Percentiles rank a stretch among this genome's conserved stretches.
These are phyloP conservation scores for Hamigera avellanea DNA, from an alignment of 495 filamentous ascomycete genomes.

Conservation along the genomic window DNA sequence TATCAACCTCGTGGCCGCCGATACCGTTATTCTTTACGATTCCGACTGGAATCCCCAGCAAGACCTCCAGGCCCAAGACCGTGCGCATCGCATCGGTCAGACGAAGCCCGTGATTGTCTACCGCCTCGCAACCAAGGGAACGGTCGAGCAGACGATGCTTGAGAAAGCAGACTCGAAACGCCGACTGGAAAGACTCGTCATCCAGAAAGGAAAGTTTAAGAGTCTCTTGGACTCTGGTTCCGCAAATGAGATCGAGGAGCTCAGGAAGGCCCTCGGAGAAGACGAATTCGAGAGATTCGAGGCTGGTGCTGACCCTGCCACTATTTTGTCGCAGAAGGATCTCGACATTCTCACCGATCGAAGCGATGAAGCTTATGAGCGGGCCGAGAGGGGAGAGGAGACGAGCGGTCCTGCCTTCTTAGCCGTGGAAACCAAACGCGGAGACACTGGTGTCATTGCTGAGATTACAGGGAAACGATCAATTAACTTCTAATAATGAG, in stretches of 20 bases:
- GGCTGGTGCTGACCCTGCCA: conserved; percentile 33
- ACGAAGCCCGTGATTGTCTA: conserved; percentile 89
- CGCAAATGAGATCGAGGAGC: conserved; percentile 30
- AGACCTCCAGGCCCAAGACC: conserved; percentile 91
- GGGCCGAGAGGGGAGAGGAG: conserved; percentile 61
- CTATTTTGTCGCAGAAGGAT: conserved; percentile 67
- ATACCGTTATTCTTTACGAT: conserved; percentile 66
- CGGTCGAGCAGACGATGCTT: conserved; percentile 81
- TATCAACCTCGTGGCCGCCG: conserved; percentile 71
- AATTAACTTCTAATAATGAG: no score
- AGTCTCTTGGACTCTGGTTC: conserved; percentile 34
- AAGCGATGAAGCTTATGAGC: conserved; percentile 72
- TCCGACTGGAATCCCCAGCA: conserved; percentile 97
- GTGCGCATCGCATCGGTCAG: conserved; percentile 90
- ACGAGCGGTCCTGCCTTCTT: conserved; percentile 28
- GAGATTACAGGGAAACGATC: conserved; percentile 14
- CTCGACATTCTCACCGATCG: conserved; percentile 71
- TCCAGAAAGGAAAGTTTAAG: conserved; percentile 75
- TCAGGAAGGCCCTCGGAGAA: conserved; percentile 34
- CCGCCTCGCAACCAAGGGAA: conserved; percentile 84
- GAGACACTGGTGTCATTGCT: conserved; percentile 21
- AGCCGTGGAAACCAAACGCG: conserved; percentile 31
- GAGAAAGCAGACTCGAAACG: conserved; percentile 87
- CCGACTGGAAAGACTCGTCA: conserved; percentile 88
- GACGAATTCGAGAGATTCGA: conserved; percentile 49